Conservation (phyloP, 768 basidiomycete species). For the Mycena metata region DNA sequence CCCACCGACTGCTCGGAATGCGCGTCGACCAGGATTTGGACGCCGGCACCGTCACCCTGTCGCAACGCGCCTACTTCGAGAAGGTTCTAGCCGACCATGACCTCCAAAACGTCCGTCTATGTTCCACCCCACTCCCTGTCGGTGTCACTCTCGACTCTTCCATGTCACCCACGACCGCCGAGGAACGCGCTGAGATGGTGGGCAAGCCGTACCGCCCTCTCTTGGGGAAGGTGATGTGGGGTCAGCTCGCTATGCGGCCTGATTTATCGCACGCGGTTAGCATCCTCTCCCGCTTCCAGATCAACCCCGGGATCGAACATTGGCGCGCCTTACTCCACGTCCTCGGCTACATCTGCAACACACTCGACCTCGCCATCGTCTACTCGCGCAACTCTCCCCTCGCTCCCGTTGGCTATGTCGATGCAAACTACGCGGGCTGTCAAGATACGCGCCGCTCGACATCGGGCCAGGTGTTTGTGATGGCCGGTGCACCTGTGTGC, state of each 20-base stretch:
- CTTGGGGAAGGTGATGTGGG: not conserved
- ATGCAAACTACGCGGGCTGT: slow-evolving; percentile 45
- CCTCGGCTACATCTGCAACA: not conserved
- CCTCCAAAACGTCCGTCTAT: not conserved
- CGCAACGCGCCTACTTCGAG: slow-evolving; percentile 19
- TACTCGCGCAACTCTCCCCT: not conserved
- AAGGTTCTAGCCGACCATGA: slow-evolving; percentile 4
- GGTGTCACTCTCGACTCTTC: not conserved
- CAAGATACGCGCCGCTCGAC: slow-evolving; percentile 41
- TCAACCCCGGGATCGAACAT: not conserved
- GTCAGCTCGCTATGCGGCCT: too few species aligned
- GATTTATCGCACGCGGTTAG: not conserved
- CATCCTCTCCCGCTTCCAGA: not conserved
- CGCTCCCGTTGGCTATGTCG: slow-evolving; percentile 6
- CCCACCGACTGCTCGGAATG: slow-evolving; percentile 17
- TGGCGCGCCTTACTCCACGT: slow-evolving; percentile 2
- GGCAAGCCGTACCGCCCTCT: not conserved
- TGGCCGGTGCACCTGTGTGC: slow-evolving; percentile 41
- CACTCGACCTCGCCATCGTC: not conserved
- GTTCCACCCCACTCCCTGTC: not conserved
- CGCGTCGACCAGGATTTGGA: slow-evolving; percentile 15
- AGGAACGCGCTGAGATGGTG: not conserved
- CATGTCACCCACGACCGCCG: not conserved
- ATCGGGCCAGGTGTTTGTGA: slow-evolving; percentile 41
- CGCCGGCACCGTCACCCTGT: slow-evolving; percentile 5